Conservation (phyloP, 2,329 filamentous ascomycete genomes). For the Colletotrichum sojae region DNA sequence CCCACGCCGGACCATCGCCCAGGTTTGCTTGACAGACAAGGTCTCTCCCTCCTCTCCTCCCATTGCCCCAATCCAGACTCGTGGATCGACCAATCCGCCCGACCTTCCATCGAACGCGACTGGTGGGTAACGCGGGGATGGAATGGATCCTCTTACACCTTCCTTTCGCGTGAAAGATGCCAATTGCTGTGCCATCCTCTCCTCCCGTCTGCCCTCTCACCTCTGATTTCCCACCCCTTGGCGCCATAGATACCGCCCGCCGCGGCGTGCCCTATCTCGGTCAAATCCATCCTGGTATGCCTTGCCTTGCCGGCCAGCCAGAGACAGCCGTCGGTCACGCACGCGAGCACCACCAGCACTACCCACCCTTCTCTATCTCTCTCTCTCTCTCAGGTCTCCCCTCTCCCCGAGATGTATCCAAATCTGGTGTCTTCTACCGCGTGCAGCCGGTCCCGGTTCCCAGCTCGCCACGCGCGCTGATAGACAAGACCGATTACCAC, state of each 20-base stretch:
- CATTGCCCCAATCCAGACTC: constrained; percentile 19
- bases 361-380: not conserved
- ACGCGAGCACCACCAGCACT: constrained; percentile 6
- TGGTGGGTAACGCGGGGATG: constrained; percentile 36
- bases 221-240: constrained; percentile 23
- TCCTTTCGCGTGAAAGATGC: constrained; percentile 40
- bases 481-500: constrained; percentile 32
- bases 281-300: not conserved
- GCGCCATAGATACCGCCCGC: constrained; percentile 16
- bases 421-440: constrained; percentile 19
- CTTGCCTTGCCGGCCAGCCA: constrained; percentile 3
- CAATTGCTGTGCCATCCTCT: constrained; percentile 23
- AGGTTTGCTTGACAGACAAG: not conserved
- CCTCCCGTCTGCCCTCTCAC: constrained; percentile 8
- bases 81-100: constrained; percentile 25
- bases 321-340: not conserved
- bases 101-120: constrained; percentile 19
- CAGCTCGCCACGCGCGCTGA: constrained; percentile 35
- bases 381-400: not conserved
- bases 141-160: constrained; percentile 39
- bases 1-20: not conserved
- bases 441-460: constrained; percentile 15
- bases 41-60: not conserved
- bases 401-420: not conserved
- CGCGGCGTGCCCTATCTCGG: constrained; percentile 30